Evolutionary conservation across 768 basidiomycete genomes (phyloP), one percentile per base, ranked within the genome.

Genomic region (Panellus pusillus): DNA sequence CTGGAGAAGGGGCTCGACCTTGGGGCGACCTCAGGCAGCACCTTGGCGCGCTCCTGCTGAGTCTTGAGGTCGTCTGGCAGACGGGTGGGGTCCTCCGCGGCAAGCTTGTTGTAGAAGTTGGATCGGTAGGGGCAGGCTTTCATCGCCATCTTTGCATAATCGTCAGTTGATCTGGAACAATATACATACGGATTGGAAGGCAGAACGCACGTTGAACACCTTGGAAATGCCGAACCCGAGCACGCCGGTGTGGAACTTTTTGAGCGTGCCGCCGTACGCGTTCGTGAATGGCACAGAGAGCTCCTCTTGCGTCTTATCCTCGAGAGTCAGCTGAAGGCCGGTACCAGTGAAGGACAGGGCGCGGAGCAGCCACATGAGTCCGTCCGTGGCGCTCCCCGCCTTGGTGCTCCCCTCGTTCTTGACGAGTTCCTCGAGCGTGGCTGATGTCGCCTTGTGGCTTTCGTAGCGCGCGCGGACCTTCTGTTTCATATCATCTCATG

Each of bases 331-430:
- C 58, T 88, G 79, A 20, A 99, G 81, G 1, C 89, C 89, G 52
- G 81, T 76, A 71, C 86, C 84, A 31, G 96, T 99, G 76, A 99
- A 99, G 27, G 83, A 81, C 47, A 95, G 81, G 3, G 93, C 97
- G 28, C 94, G 85, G 44, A 94, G 79, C 44, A 99, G 81, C 97
- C 97, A 99, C 72, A 98, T 73, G 50, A 98, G 79, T 14, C 93
- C 94, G 65, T 95, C 88, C 0, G 95, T 97, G 2, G 96, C 93
- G 0, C 82, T 79, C 14, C 83, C 80, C 71, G 93, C 93, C 80
- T 94, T 92, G 72, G 93, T 89, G 19, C 72, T 72, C 70, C 90
- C 86, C 72, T 98, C 97, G 64, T 88, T 87, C 64, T 79, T 78
- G 5, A 93, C 85, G 24, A 99, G 83, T 44, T 78, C 72, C 72